phyloP scores from a whole-genome alignment of 495 filamentous ascomycete genomes.

The Hyaloscypha bicolor region DNA sequence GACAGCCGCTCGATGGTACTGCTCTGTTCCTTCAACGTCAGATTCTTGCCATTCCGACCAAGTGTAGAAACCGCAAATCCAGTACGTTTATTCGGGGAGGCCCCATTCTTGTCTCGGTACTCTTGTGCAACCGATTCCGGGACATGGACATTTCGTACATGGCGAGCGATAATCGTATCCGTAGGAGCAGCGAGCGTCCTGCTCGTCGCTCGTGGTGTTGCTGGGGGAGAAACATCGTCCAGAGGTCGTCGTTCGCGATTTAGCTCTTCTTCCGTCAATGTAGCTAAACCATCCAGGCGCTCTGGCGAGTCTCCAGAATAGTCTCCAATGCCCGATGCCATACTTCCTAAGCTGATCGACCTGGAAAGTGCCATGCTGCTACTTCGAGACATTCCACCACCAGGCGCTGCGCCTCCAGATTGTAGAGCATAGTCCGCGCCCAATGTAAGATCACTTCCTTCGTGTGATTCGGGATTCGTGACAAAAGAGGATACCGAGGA shows the following conservation, averaged over 20 bases:
- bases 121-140: constrained; percentile 87
- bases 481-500: constrained; percentile 76
- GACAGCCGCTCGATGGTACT: constrained; percentile 93
- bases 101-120: constrained; percentile 63
- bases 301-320: constrained; percentile 43
- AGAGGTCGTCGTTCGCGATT: constrained; percentile 24
- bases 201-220: constrained; percentile 51
- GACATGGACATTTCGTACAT: constrained; percentile 84
- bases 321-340: constrained; percentile 88
- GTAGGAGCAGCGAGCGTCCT: constrained; percentile 62
- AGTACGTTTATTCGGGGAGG: constrained; percentile 56
- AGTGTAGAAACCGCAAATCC: constrained; percentile 45
- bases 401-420: constrained; percentile 74
- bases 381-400: constrained; percentile 52
- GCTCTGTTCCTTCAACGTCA: constrained; percentile 96
- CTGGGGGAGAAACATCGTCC: constrained; percentile 34
- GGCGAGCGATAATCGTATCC: constrained; percentile 86
- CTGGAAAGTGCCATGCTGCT: constrained; percentile 65
- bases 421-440: constrained; percentile 87
- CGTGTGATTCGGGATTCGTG: constrained; percentile 57
- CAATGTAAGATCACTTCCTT: constrained; percentile 68
- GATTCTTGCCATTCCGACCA: constrained; percentile 69
- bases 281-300: constrained; percentile 55
- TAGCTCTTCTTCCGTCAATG: constrained; percentile 61
- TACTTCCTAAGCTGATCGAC: constrained; percentile 88